These are phyloP conservation scores for Talaromyces sp. DNA, from an alignment of 2,329 filamentous ascomycete species.

Conservation along the genomic window DNA sequence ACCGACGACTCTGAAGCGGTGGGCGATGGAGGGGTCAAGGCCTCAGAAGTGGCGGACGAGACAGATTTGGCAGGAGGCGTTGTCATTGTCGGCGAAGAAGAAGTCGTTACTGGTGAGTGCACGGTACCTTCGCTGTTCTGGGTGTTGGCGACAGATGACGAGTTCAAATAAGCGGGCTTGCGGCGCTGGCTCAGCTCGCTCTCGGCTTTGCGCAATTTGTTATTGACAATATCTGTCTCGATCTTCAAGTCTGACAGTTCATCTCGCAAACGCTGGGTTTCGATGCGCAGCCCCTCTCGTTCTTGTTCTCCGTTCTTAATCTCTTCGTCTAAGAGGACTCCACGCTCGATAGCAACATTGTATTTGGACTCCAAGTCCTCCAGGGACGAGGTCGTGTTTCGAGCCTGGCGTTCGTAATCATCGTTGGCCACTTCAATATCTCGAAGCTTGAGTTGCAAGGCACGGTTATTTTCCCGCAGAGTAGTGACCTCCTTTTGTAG, in stretches of 20 bases:
- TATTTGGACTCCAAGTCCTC: conserved; percentile 98
- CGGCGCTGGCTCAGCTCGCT: conserved; percentile 45
- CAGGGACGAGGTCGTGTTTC: conserved; percentile 89
- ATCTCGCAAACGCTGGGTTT: conserved; percentile 81
- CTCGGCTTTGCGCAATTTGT: conserved; percentile 77
- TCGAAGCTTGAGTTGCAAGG: conserved; percentile 73
- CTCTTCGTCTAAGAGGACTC: conserved; percentile 91
- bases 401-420: conserved; percentile 93
- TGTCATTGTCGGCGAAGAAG: conserved; percentile 82
- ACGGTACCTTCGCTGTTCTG: conserved; percentile 67
- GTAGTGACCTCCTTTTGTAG: conserved; percentile 95
- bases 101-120: conserved; percentile 70
- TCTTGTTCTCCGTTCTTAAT: conserved; percentile 88
- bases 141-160: conserved; percentile 40
- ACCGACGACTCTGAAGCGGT: conserved; percentile 82
- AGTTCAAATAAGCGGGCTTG: conserved; percentile 46
- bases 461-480: conserved; percentile 76
- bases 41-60: conserved; percentile 55
- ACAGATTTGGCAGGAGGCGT: conserved; percentile 74
- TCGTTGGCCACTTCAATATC: conserved; percentile 98
- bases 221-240: conserved; percentile 86
- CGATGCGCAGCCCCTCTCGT: conserved; percentile 80
- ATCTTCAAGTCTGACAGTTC: conserved; percentile 91
- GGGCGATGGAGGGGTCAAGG: conserved; percentile 83
- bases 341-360: conserved; percentile 86